Conservation (phyloP, 2,329 filamentous ascomycete genomes). For the Claviceps cyperi region DNA sequence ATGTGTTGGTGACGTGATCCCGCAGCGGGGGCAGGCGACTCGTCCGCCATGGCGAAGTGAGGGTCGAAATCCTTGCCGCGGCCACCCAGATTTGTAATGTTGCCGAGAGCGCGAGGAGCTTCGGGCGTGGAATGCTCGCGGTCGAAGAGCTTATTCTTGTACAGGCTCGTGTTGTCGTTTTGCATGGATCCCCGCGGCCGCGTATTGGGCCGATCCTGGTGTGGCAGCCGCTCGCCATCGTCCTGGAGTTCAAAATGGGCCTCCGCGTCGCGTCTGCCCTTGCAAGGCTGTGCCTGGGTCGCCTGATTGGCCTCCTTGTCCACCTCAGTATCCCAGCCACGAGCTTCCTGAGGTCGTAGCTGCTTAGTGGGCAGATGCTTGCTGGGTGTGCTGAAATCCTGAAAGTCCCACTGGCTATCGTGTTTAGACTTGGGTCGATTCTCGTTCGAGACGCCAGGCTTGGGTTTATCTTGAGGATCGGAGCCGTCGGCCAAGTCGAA, state of each 20-base stretch:
- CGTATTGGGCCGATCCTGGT: constrained; percentile 29
- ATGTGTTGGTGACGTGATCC: constrained; percentile 28
- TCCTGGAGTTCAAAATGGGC: constrained; percentile 76
- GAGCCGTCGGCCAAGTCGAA: constrained; percentile 65
- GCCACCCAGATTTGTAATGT: constrained; percentile 59
- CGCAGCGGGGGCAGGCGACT: constrained; percentile 34
- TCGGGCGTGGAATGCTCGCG: constrained; percentile 33
- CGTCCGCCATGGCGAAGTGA: constrained; percentile 65
- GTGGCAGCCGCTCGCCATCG: constrained; percentile 45
- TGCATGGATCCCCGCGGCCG: constrained; percentile 39
- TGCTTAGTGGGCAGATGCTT: constrained; percentile 51
- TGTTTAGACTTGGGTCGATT: constrained; percentile 45
- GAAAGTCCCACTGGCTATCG: constrained; percentile 69
- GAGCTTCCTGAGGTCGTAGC: constrained; percentile 50
- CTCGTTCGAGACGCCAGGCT: constrained; percentile 25
- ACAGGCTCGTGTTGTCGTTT: constrained; percentile 55
- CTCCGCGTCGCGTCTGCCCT: constrained; percentile 65
- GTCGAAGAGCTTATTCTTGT: constrained; percentile 61
- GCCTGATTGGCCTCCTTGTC: constrained; percentile 42
- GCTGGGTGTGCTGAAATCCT: constrained; percentile 72
- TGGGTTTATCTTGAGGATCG: constrained; percentile 32
- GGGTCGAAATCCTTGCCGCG: constrained; percentile 63
- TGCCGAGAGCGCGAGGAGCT: constrained; percentile 37
- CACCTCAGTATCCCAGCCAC: constrained; percentile 61
- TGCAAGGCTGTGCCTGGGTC: constrained; percentile 38